Conservation (phyloP, 1,284 basidiomycete genomes). For the Cutaneotrichosporon daszewskae region DNA sequence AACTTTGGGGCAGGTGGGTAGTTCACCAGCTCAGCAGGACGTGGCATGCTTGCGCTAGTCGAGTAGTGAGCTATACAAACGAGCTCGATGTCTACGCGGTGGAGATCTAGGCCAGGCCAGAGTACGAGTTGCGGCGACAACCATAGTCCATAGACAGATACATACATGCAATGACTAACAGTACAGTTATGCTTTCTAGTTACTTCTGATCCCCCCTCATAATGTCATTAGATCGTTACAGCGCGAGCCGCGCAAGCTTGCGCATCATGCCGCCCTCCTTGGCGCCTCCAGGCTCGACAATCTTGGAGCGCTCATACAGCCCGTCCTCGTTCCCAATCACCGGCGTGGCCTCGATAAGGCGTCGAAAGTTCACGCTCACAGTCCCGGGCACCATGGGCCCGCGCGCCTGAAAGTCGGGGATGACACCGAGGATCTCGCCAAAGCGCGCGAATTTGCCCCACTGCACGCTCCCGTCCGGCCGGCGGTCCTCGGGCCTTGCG, state of each 20-base stretch:
- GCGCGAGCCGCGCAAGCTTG: slow-evolving; percentile 14
- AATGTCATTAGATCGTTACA: too few species aligned
- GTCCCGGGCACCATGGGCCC: slow-evolving; percentile 24
- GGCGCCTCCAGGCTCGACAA: slow-evolving; percentile 20
- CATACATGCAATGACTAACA: too few species aligned
- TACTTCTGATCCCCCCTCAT: too few species aligned
- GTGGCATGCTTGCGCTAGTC: too few species aligned
- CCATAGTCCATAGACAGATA: too few species aligned
- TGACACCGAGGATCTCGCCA: slow-evolving; percentile 34
- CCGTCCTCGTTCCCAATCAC: slow-evolving; percentile 37
- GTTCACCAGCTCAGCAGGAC: too few species aligned
- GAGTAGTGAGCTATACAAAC: too few species aligned
- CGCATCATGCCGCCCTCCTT: slow-evolving; percentile 14
- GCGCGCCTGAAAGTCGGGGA: slow-evolving; percentile 34
- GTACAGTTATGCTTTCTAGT: too few species aligned
- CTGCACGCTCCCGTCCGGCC: slow-evolving; percentile 27
- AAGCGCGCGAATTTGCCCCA: slow-evolving; percentile 43
- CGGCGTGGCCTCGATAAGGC: slow-evolving; percentile 32
- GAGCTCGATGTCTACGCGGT: too few species aligned
- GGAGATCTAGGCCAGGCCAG: too few species aligned
- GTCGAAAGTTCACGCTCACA: slow-evolving; percentile 21
- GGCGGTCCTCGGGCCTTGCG: slow-evolving; percentile 30
- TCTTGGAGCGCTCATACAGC: slow-evolving; percentile 28
- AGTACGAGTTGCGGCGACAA: too few species aligned
- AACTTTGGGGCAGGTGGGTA: too few species aligned